These are phyloP conservation scores for Pyrenopolyporus hunteri DNA, from an alignment of 495 filamentous ascomycete species.

Conservation along the genomic window DNA sequence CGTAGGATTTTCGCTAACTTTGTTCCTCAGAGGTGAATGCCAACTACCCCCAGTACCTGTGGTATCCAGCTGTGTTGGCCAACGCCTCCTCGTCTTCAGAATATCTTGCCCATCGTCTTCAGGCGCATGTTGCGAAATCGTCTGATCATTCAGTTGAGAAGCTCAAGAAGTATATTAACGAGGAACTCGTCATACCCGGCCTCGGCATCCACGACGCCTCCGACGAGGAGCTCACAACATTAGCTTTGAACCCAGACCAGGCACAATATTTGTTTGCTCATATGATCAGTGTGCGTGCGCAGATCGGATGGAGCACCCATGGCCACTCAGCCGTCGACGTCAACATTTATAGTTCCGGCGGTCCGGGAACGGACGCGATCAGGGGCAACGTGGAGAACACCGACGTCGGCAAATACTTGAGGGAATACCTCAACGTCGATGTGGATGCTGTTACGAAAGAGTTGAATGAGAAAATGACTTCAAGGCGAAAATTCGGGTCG, in stretches of 20 bases:
- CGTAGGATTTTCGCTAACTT: conserved; percentile 22
- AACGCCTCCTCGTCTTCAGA: conserved; percentile 82
- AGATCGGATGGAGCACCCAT: conserved; percentile 91
- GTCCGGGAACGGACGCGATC: conserved; percentile 56
- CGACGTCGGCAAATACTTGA: conserved; percentile 82
- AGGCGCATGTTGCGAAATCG: conserved; percentile 55
- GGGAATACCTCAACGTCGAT: conserved; percentile 79
- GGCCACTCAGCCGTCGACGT: conserved; percentile 91
- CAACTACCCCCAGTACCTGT: conserved; percentile 69
- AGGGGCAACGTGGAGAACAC: conserved; percentile 94
- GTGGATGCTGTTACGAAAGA: conserved; percentile 75
- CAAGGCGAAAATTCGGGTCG: conserved; percentile 2
- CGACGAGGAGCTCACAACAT: conserved; percentile 68
- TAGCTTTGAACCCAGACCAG: conserved; percentile 61
- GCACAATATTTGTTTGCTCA: conserved; percentile 72
- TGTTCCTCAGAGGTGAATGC: conserved; percentile 40
- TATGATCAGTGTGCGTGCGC: conserved; percentile 84
- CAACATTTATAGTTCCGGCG: conserved; percentile 80
- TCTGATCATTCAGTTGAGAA: conserved; percentile 43
- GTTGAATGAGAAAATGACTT: conserved; percentile 64
- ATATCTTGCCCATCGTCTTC: conserved; percentile 65
- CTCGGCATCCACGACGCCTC: conserved; percentile 79
- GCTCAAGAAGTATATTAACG: conserved; percentile 63
- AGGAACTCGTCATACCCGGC: conserved; percentile 64
- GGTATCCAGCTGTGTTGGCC: conserved; percentile 81